Base-by-base conservation (phyloP, 2,329 filamentous ascomycete species). In the Cordyceps cateniannulata region DNA sequence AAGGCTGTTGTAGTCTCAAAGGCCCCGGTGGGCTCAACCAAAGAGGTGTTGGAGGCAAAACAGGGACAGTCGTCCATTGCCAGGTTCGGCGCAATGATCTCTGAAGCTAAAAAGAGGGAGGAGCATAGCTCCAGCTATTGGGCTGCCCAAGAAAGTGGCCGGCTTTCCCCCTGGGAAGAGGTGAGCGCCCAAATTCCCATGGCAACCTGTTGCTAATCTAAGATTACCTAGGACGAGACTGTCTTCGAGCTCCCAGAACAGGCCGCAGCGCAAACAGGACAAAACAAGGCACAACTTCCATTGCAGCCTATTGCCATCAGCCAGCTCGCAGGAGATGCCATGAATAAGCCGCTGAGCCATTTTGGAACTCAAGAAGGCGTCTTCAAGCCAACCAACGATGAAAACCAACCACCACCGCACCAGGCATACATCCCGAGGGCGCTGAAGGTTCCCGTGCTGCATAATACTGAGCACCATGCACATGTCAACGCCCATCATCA, bases 141-240 rank as follows among this genome's bases (percentile, higher is more conserved):
- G 49, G 49, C 25, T 16, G 48, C 25, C 14, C 1, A 7, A 16
- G 49, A 60, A 40, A 27, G n/a, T 10, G 68, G 68, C 32, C 65
- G 69, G 24, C 61, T 71, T 24, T 68, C 68, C 25, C 66, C 69
- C 38, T 71, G 66, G 69, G 65, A 67, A 42, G 64, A 66, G 42
- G 67, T 69, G 35, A 62, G 63, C n/a, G 9, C 6, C 45, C 2
- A 27, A 12, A 7, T 61, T 38, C 49, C 7, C 4, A 48, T 29
- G 8, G 9, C 20, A 7, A 6, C 61, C 64, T 5, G 18, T 40
- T 3, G 22, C 38, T 60, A n/a, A 60, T 42, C 12, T 5, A 25
- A 24, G 4, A 20, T 35, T 9, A 12, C 32, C 18, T 14, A 60
- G 58, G 58, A 60, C 48, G 40, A 53, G 6, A 29, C n/a, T 12